Conservation (phyloP, 2,329 filamentous ascomycete species). For the Epicoccum sorghinum region DNA sequence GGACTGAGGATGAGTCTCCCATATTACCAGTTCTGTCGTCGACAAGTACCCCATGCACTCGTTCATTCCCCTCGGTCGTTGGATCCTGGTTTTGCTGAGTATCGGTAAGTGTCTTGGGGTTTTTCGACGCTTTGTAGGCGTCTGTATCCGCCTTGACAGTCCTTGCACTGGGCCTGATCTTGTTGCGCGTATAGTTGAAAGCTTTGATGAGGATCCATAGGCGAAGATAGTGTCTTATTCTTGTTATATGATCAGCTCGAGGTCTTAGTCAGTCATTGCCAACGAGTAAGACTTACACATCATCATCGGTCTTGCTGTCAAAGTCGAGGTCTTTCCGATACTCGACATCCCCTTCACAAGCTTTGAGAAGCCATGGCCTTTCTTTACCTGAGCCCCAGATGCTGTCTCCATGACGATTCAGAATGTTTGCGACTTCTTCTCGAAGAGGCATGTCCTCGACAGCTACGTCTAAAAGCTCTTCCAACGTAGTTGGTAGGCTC, state of each 20-base stretch:
- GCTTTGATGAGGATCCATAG: conserved; percentile 14
- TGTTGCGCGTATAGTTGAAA: conserved; percentile 9
- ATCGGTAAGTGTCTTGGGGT: neutral
- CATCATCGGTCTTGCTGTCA: neutral
- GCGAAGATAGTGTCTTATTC: conserved; percentile 9
- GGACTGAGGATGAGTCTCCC: too few relatives aligned
- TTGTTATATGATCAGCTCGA: neutral
- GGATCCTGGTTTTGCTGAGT: neutral
- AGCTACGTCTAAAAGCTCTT: conserved; percentile 1
- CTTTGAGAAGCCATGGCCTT: conserved; percentile 6
- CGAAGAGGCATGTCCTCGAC: neutral
- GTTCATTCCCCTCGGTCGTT: too few relatives aligned
- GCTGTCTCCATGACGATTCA: neutral
- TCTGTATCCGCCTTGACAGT: neutral
- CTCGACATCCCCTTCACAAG: neutral
- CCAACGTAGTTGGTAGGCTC: neutral
- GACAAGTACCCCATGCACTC: too few relatives aligned
- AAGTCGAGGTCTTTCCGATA: conserved; percentile 5
- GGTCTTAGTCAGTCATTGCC: neutral
- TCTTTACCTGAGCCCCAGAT: conserved; percentile 1
- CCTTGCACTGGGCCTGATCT: neutral
- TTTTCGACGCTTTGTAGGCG: neutral
- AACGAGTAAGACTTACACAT: neutral
- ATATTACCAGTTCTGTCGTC: too few relatives aligned
- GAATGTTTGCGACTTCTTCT: neutral